Percentiles rank a stretch among this genome's conserved stretches.
phyloP scores from a whole-genome alignment of 441 rosid genomes.

The Arabidopsis hybrid region DNA sequence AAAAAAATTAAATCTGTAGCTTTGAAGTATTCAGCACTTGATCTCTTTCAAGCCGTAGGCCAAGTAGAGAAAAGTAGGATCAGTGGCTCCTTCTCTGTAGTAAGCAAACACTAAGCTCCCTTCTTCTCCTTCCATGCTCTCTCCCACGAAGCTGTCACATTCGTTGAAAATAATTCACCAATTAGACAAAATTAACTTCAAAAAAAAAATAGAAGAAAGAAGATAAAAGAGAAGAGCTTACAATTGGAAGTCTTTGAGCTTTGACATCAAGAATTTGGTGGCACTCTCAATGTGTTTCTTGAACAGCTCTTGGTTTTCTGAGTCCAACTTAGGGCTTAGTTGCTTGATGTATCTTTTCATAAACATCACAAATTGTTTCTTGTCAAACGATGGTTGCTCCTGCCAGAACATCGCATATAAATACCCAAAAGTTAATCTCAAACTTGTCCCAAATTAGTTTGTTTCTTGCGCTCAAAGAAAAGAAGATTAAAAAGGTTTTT shows the following conservation, averaged over 20 bases:
- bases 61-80: constrained; percentile 65
- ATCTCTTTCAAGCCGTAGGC: constrained; percentile 68
- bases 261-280: constrained; percentile 72
- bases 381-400: constrained; percentile 96
- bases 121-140: constrained; percentile 67
- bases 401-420: constrained; percentile 32
- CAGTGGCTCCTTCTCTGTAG: constrained; percentile 65
- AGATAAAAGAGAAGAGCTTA: constrained; percentile 39
- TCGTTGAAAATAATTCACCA: neutral
- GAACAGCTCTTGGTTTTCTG: constrained; percentile 64
- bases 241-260: constrained; percentile 86
- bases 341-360: constrained; percentile 80
- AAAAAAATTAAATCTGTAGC: neutral
- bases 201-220: neutral
- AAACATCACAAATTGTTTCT: constrained; percentile 71
- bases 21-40: constrained; percentile 49
- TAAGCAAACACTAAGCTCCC: constrained; percentile 63
- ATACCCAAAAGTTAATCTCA: neutral
- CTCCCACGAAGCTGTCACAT: constrained; percentile 64
- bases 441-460: neutral
- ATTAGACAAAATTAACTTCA: neutral
- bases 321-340: constrained; percentile 63
- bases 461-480: neutral
- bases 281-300: constrained; percentile 85
- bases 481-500: neutral